Base-by-base conservation (phyloP, 2,329 filamentous ascomycete species). In the Cyclaneusma minus region DNA sequence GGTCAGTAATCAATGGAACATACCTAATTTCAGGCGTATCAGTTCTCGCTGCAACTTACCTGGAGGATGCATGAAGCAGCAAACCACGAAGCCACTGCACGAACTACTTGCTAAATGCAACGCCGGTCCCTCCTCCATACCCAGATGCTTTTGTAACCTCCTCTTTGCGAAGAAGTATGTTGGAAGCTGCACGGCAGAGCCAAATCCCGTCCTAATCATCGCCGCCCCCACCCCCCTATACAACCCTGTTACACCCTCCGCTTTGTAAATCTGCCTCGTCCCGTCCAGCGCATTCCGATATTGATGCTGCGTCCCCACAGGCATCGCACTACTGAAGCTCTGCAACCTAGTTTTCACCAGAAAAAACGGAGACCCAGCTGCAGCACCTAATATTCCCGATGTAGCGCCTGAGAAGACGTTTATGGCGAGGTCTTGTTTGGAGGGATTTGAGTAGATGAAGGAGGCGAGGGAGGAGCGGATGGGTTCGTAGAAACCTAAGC, bases 141-240 rank as follows among this genome's bases (percentile, higher is more conserved):
- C 83, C 28, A 87, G 54, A 47, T 94, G 84, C 44, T 67, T 74
- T 32, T 82, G 67, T 40, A 98, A 57, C 41, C 80, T 63, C 34
- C 89, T 64, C 63, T 98, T 98, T 8, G 87, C 89, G 43, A 95
- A 89, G 56, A 95, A 98, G 53, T 98, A 98, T 18, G 89, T 98
- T 3, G 89, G 89, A 33, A 98, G 62, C 56, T 98, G 89, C 7
- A 95, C 89, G 5, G 83, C 89, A 54, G 82, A 92, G 26, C 89
- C 89, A 42, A 93, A 94, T 13, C 87, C 87, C 1, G 89, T 98
- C 31, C 89, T 67, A 35, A 98, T 81, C 82, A 94, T 94, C 13
- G 89, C 85, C 3, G 89, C 87, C 3, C 72, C 76, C 2, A 95
- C 81, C 30, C 89, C 89, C 30, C 89, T 68, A 55, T 95, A 98